A percentile compares a stretch with the other conserved stretches of the same genome.
Evolutionary conservation across 192 early-diverging fungal species (phyloP).

Genomic region (Geranomyces michiganensis): DNA sequence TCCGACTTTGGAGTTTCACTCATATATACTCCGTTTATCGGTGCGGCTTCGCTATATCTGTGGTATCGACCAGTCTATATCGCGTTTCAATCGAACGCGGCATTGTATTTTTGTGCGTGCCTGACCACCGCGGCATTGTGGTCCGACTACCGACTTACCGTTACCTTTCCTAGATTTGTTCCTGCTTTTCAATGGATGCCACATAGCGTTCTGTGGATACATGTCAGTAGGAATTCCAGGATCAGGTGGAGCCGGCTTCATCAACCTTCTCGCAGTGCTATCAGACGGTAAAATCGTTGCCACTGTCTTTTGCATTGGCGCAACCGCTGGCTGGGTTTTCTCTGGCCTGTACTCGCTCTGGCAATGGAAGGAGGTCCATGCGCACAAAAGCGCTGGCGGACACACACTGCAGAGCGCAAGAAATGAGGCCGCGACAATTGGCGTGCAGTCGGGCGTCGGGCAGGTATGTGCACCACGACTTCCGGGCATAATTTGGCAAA

Average conservation of each 20-base stretch:
- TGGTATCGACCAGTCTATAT: conserved; percentile 92
- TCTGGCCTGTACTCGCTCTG: conserved; percentile 54
- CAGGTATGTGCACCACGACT: conserved; percentile 16
- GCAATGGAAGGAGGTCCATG: conserved; percentile 48
- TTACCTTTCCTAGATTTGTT: conserved; percentile 59
- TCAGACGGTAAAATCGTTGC: conserved; percentile 41
- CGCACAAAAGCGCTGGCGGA: conserved; percentile 36
- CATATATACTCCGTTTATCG: conserved; percentile 61
- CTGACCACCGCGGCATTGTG: conserved; percentile 10
- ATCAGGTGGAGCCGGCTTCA: conserved; percentile 79
- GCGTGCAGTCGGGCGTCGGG: conserved; percentile 37
- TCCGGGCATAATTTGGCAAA: neutral
- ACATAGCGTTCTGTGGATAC: conserved; percentile 75
- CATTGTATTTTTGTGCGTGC: conserved; percentile 77
- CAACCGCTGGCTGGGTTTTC: conserved; percentile 67
- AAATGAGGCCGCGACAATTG: conserved; percentile 42
- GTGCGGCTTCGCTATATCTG: conserved; percentile 73
- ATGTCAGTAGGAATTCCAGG: conserved; percentile 86
- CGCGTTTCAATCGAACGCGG: conserved; percentile 84
- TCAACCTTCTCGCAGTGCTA: conserved; percentile 73
- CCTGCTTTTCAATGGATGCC: conserved; percentile 85
- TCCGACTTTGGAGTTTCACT: conserved; percentile 72
- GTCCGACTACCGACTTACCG: neutral
- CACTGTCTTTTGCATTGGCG: conserved; percentile 34
- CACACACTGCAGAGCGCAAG: conserved; percentile 46